Percentiles rank a stretch among this genome's conserved stretches.
These are phyloP conservation scores for Leishmania martiniquensis DNA, from an alignment of 208 protist genomes.

Conservation along the genomic window DNA sequence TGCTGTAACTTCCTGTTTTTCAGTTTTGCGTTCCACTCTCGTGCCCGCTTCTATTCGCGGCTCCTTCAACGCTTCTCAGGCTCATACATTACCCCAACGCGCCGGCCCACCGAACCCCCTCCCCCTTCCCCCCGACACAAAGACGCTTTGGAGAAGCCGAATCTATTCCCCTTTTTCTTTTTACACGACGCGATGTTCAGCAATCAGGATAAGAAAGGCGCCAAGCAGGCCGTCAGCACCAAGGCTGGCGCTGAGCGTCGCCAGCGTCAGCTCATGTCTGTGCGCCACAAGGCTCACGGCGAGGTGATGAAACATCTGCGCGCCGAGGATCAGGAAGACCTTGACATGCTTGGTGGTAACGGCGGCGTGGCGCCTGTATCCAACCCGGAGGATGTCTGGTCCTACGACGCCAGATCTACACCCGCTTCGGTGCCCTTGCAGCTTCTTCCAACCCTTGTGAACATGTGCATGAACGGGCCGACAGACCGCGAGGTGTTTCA, in stretches of 20 bases:
- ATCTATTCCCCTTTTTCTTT: background rate
- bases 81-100: background rate
- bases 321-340: conserved; percentile 30
- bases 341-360: background rate
- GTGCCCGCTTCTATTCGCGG: background rate
- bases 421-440: conserved; percentile 62
- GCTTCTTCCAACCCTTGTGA: conserved; percentile 71
- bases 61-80: background rate
- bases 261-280: conserved; percentile 65
- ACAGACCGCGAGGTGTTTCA: conserved; percentile 71
- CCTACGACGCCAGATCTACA: conserved; percentile 44
- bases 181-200: conserved; percentile 23
- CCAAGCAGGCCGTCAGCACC: conserved; percentile 65
- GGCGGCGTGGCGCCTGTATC: conserved; percentile 6
- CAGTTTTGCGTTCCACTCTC: background rate
- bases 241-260: conserved; percentile 71
- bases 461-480: conserved; percentile 53
- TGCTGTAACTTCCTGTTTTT: background rate
- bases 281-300: conserved; percentile 61
- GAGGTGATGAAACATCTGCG: conserved; percentile 77
- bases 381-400: conserved; percentile 50
- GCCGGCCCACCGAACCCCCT: background rate
- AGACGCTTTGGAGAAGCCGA: too few species aligned
- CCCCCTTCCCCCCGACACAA: too few species aligned
- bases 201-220: conserved; percentile 42